Evolutionary conservation across 371 early-diverging fungal genomes (phyloP), one percentile per base, ranked within the genome.

Genomic region (Umbelopsis sp.): DNA sequence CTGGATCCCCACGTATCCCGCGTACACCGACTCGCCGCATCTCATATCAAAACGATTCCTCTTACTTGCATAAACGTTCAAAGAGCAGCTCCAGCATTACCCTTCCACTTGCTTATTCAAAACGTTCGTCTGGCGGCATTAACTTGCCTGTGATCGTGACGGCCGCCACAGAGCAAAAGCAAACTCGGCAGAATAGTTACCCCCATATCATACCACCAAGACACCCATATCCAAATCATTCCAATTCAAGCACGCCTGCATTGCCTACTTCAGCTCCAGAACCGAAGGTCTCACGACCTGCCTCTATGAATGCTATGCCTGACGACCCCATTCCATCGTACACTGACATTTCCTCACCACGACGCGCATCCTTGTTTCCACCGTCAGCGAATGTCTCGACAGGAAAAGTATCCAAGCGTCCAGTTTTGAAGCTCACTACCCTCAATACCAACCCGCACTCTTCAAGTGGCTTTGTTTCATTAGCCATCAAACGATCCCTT

Each of bases 401-500:
- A 25, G 57, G 57, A 11, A 57, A 57, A 29, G 57, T 57, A 16
- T 35, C 57, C 35, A 57, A 57, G 18, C 57, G 57, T 1, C 57
- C 57, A 18, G 57, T 57, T 57, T 35, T 57, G 57, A 57, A 57
- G n/a, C 57, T 57, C 57, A 57, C 32, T 3, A n/a, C 57, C 14
- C 7, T 57, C 29, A 57, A 57, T 35, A 57, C 57, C 12, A 57
- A 35, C 16, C 57, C 57, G 1, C 57, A 57, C 29, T 32, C 22
- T 18, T 57, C 57, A 4, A 57, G 57, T 35, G 57, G 57, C 3
- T 57, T 57, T 12, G 66, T 65, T 35, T 65, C 66, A 1, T 46
- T 65, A 11, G 66, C 66, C 32, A 65, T 65, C 48, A 65, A 65
- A 48, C 16, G 51, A 29, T 48, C 66, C 2, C n/a, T 51, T 22